Evolutionary conservation across 345 rosid species (phyloP).

Genomic region (Eutrema japonicum): DNA sequence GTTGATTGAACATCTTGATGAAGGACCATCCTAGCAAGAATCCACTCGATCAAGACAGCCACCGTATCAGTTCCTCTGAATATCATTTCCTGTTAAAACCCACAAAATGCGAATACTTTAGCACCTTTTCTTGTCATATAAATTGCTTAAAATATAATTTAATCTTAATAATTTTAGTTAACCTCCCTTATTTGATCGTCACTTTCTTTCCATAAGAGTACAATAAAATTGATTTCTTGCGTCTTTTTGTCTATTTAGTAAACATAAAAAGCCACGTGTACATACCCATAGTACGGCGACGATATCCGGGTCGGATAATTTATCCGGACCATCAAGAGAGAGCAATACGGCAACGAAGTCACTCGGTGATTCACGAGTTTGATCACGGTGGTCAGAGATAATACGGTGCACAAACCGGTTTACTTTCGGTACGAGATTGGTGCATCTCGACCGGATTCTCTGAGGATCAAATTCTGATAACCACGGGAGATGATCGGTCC

Average conservation of each 20-base stretch:
- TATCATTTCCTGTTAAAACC: conserved; percentile 72
- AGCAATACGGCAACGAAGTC: conserved; percentile 77
- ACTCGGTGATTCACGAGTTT: conserved; percentile 32
- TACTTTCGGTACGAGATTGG: conserved; percentile 64
- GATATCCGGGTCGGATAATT: conserved; percentile 62
- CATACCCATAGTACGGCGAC: conserved; percentile 85
- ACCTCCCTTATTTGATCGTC: neutral
- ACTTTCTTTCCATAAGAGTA: neutral
- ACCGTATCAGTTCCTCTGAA: conserved; percentile 90
- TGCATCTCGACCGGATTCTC: conserved; percentile 67
- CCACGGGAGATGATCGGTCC: conserved; percentile 80
- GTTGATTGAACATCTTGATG: conserved; percentile 65
- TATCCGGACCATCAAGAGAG: conserved; percentile 60
- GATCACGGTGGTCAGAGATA: conserved; percentile 56
- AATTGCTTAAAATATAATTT: conserved; percentile 25
- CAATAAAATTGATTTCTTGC: neutral
- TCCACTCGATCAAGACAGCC: conserved; percentile 92
- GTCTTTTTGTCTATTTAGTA: neutral
- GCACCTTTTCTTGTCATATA: neutral
- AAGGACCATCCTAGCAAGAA: conserved; percentile 75
- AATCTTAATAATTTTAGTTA: neutral
- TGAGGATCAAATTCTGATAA: conserved; percentile 65
- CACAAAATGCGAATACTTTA: neutral
- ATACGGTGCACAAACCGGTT: conserved; percentile 65
- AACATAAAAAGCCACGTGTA: conserved; percentile 12